phyloP scores from a whole-genome alignment of 2,329 filamentous ascomycete species.

The Diaporthe citriasiana region DNA sequence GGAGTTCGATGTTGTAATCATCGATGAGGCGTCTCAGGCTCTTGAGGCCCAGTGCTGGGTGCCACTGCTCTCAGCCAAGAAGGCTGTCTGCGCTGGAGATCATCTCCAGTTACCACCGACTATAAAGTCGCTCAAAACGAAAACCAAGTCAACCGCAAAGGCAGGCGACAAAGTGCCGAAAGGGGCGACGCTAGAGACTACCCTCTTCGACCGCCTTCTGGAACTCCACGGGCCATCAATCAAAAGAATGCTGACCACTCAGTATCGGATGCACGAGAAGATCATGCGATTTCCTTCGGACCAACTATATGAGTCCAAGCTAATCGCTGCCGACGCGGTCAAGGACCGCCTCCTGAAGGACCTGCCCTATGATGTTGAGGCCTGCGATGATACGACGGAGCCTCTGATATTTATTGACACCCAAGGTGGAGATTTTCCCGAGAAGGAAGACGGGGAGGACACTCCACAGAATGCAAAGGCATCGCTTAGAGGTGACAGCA shows the following conservation, averaged over 20 bases:
- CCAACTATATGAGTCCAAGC: conserved; percentile 85
- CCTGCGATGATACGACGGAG: conserved; percentile 88
- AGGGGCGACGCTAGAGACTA: conserved; percentile 82
- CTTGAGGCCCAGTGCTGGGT: conserved; percentile 99
- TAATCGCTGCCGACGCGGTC: conserved; percentile 86
- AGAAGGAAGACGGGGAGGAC: conserved; percentile 83
- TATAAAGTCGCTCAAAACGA: conserved; percentile 82
- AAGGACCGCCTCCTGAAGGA: conserved; percentile 81
- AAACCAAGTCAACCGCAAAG: conserved; percentile 52
- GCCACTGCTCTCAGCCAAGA: conserved; percentile 82
- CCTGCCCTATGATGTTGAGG: conserved; percentile 81
- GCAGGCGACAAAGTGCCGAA: conserved; percentile 57
- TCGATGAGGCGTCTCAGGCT: conserved; percentile 96
- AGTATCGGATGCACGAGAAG: conserved; percentile 97
- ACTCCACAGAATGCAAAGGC: conserved; percentile 62
- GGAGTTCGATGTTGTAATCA: conserved; percentile 91
- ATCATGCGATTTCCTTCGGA: conserved; percentile 97
- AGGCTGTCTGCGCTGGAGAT: conserved; percentile 92
- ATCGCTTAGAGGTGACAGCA: conserved; percentile 72
- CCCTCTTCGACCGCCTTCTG: conserved; percentile 91
- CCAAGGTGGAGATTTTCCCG: conserved; percentile 91
- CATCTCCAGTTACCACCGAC: conserved; percentile 95
- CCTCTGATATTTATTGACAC: conserved; percentile 96
- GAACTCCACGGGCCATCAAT: conserved; percentile 84
- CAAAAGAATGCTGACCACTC: conserved; percentile 95